These are phyloP conservation scores for Solanum sejunctum DNA, from an alignment of 257 asterid species.

Conservation along the genomic window DNA sequence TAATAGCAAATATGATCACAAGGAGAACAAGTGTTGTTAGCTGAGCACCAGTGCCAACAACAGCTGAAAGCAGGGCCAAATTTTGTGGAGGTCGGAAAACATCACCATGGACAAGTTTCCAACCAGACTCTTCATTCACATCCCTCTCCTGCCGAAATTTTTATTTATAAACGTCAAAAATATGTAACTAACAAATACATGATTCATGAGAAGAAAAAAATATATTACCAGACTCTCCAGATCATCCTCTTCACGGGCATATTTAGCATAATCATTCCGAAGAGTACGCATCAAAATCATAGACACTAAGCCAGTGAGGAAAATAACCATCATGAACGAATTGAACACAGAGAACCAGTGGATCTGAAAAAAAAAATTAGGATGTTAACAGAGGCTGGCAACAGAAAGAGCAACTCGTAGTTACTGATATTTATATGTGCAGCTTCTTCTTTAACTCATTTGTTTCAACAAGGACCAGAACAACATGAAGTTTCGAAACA, in stretches of 20 bases:
- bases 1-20: conserved; percentile 56
- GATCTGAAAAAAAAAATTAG: conserved; percentile 30
- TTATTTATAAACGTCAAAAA: not conserved
- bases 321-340: conserved; percentile 81
- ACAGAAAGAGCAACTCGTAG: not conserved
- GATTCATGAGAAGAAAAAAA: not conserved
- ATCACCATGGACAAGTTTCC: conserved; percentile 96
- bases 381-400: not conserved
- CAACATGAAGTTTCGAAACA: not conserved
- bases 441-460: not conserved
- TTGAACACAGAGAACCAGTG: conserved; percentile 82
- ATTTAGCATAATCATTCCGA: conserved; percentile 62
- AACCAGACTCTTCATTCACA: conserved; percentile 79
- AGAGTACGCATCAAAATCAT: conserved; percentile 82
- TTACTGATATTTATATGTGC: not conserved
- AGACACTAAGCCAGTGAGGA: conserved; percentile 72
- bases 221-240: conserved; percentile 50
- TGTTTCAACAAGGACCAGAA: not conserved
- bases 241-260: conserved; percentile 71
- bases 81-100: conserved; percentile 68
- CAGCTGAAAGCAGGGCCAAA: conserved; percentile 65
- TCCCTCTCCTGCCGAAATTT: conserved; percentile 53
- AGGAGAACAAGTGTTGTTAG: conserved; percentile 61
- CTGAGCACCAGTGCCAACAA: conserved; percentile 92
- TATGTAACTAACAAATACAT: not conserved